These are phyloP conservation scores for Bruguiera sexangula DNA, from an alignment of 345 rosid genomes.

Conservation along the genomic window DNA sequence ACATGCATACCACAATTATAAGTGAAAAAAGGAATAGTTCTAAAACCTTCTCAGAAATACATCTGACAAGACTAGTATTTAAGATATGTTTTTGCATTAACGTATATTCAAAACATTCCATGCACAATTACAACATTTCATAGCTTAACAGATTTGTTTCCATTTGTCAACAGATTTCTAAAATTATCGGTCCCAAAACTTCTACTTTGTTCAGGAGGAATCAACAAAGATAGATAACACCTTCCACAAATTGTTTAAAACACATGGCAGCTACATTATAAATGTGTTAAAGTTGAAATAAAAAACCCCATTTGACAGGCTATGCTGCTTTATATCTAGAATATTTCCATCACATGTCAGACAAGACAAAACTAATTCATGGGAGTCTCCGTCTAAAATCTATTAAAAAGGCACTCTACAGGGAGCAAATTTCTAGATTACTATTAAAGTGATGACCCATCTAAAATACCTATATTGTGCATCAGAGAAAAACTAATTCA, in stretches of 20 bases:
- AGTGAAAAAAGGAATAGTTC: slow-evolving; percentile 1
- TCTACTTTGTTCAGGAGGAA: neutral
- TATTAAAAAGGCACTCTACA: too few species aligned
- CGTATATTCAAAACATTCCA: too few species aligned
- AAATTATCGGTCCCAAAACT: neutral
- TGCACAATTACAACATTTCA: too few species aligned
- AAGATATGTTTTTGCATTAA: neutral
- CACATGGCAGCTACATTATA: neutral
- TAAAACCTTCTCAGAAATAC: neutral
- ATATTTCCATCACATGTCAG: too few species aligned
- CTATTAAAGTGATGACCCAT: too few species aligned
- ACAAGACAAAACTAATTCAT: too few species aligned
- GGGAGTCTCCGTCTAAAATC: too few species aligned
- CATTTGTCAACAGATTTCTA: neutral
- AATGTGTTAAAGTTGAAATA: neutral
- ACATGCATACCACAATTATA: slow-evolving; percentile 4
- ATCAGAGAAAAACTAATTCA: too few species aligned
- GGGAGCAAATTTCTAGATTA: too few species aligned
- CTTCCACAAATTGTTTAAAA: neutral
- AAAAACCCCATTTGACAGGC: neutral
- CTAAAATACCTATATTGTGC: too few species aligned
- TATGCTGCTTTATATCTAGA: too few species aligned
- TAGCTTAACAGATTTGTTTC: too few species aligned
- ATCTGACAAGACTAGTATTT: neutral
- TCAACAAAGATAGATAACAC: neutral